Conservation (phyloP, 1,139 yeast species). For the Meyerozyma guilliermondii region DNA sequence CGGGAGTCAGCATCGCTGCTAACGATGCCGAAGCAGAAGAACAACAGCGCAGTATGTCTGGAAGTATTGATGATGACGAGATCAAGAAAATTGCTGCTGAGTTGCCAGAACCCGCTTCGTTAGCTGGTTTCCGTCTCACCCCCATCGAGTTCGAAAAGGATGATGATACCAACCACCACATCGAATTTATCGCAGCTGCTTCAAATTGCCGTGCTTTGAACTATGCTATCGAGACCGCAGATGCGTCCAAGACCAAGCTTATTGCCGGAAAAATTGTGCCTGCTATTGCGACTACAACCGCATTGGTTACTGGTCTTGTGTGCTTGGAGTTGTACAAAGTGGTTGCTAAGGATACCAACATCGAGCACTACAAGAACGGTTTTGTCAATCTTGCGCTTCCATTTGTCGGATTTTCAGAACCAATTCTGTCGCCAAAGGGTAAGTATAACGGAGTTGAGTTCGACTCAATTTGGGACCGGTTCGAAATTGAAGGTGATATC, state of each 20-base stretch:
- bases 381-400: conserved; percentile 92
- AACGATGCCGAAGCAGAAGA: conserved; percentile 88
- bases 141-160: conserved; percentile 97
- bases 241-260: conserved; percentile 69
- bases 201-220: conserved; percentile 94
- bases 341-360: conserved; percentile 62
- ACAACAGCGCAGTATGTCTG: conserved; percentile 46
- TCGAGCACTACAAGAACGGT: conserved; percentile 92
- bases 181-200: conserved; percentile 94
- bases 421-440: conserved; percentile 78
- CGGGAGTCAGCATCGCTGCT: conserved; percentile 78
- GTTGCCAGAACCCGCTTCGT: conserved; percentile 82
- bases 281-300: conserved; percentile 98
- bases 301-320: conserved; percentile 91
- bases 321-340: conserved; percentile 90
- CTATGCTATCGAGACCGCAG: conserved; percentile 79
- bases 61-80: conserved; percentile 53
- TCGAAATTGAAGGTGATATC: conserved; percentile 72
- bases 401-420: conserved; percentile 95
- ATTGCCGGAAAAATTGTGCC: conserved; percentile 96
- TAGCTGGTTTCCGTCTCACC: conserved; percentile 80
- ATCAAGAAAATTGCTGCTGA: conserved; percentile 61
- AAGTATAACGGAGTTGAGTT: conserved; percentile 75
- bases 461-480: conserved; percentile 95
- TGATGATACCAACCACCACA: conserved; percentile 94